Evolutionary conservation across 148 eudicot genomes (phyloP).

Genomic region (Fagopyrum homotropicum): DNA sequence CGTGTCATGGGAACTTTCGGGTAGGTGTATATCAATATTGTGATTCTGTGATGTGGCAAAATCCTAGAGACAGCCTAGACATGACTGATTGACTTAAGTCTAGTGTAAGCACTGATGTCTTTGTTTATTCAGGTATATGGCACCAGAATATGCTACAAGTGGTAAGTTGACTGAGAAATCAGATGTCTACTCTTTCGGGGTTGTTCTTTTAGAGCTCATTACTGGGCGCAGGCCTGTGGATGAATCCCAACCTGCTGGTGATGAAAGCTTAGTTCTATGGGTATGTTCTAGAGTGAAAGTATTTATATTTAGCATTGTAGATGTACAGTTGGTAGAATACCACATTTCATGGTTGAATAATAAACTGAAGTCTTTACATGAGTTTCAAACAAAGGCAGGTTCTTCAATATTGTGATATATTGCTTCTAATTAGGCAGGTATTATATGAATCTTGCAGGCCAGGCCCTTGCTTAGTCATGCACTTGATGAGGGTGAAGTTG

Average conservation of each 20-base stretch:
- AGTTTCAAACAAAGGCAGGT: neutral
- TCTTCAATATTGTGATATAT: neutral
- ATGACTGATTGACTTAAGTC: neutral
- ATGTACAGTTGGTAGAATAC: too few relatives aligned
- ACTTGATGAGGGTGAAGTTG: constrained; percentile 48
- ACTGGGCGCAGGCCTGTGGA: constrained; percentile 92
- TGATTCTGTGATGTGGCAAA: neutral
- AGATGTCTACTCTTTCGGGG: constrained; percentile 86
- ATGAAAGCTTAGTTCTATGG: constrained; percentile 90
- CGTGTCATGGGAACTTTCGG: constrained; percentile 99
- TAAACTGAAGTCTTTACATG: neutral
- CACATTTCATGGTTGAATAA: too few relatives aligned
- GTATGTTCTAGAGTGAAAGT: constrained; percentile 31
- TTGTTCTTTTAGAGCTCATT: constrained; percentile 88
- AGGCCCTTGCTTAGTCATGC: constrained; percentile 82
- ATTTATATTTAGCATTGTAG: neutral
- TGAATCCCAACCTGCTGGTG: constrained; percentile 63
- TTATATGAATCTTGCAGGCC: constrained; percentile 42
- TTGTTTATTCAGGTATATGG: constrained; percentile 64
- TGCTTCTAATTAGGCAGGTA: neutral
- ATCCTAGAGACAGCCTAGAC: neutral
- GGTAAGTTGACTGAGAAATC: constrained; percentile 96
- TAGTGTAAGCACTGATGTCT: constrained; percentile 8
- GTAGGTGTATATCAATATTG: constrained; percentile 23
- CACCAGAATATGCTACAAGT: constrained; percentile 90